Evolutionary conservation across 192 early-diverging fungal genomes (phyloP).

Genomic region (Linnemannia zychae): DNA sequence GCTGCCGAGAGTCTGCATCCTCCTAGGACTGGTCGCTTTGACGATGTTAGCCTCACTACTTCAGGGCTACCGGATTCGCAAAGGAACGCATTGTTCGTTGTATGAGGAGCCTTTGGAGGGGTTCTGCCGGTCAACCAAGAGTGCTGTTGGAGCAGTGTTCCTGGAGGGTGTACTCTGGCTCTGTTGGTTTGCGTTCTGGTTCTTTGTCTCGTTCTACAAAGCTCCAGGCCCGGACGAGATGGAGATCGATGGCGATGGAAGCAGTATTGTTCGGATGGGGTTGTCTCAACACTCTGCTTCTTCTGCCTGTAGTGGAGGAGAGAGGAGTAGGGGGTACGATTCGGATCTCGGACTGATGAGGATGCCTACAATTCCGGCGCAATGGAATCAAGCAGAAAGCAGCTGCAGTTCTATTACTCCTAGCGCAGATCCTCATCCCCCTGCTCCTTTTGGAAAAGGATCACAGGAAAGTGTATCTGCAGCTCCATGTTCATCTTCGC

Average conservation of each 20-base stretch:
- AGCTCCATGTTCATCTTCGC: background rate
- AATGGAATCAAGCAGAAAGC: background rate
- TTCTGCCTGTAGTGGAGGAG: background rate
- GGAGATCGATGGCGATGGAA: background rate
- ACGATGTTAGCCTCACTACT: conserved; percentile 7
- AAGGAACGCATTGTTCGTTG: background rate
- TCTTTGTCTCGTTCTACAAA: conserved; percentile 14
- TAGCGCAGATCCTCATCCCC: background rate
- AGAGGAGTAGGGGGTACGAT: background rate
- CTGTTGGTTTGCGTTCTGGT: conserved; percentile 16
- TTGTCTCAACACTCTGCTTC: background rate
- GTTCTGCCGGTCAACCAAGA: conserved; percentile 5
- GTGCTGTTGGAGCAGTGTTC: conserved; percentile 13
- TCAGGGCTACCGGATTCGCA: conserved; percentile 21
- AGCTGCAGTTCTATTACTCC: background rate
- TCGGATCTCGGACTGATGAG: background rate
- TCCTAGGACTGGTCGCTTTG: conserved; percentile 8
- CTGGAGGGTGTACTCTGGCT: conserved; percentile 22
- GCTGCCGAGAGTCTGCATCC: conserved; percentile 9
- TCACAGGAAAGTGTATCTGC: background rate
- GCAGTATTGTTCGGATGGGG: background rate
- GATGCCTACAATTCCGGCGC: background rate
- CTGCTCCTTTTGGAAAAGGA: background rate
- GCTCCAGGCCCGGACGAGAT: background rate
- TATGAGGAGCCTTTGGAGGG: background rate